Conservation (phyloP, 148 eudicot genomes). For the Persicaria tinctoria region DNA sequence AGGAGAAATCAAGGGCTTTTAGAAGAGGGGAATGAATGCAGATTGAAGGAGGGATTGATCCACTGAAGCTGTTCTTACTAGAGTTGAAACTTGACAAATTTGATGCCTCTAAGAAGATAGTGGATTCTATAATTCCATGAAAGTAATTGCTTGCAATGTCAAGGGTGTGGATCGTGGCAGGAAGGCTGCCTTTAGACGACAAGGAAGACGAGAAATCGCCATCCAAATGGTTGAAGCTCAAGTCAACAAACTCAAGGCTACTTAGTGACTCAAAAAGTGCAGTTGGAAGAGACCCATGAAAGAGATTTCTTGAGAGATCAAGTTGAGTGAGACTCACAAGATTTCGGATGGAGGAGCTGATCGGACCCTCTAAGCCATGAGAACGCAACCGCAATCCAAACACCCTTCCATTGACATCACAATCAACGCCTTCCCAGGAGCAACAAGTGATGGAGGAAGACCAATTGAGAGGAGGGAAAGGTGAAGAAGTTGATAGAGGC, state of each 20-base stretch:
- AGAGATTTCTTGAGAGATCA: slow-evolving; percentile 52
- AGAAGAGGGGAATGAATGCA: slow-evolving; percentile 40
- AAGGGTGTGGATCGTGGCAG: slow-evolving; percentile 28
- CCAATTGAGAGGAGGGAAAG: slow-evolving; percentile 44
- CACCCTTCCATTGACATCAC: slow-evolving; percentile 42
- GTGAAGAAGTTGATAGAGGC: slow-evolving; percentile 18
- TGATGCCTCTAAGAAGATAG: slow-evolving; percentile 27
- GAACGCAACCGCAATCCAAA: slow-evolving; percentile 39
- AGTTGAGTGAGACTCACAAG: slow-evolving; percentile 49
- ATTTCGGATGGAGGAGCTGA: slow-evolving; percentile 34
- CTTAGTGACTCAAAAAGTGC: slow-evolving; percentile 48
- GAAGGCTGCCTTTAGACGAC: slow-evolving; percentile 28
- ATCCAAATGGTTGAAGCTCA: slow-evolving; percentile 49
- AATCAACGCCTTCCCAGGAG: slow-evolving; percentile 64
- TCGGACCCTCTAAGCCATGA: slow-evolving; percentile 40
- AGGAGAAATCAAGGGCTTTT: slow-evolving; percentile 51
- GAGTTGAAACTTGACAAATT: slow-evolving; percentile 48
- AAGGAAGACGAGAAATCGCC: slow-evolving; percentile 33
- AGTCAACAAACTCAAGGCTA: slow-evolving; percentile 43
- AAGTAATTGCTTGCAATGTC: slow-evolving; percentile 60
- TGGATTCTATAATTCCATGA: slow-evolving; percentile 36
- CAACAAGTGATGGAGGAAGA: slow-evolving; percentile 47
- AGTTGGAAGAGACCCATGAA: slow-evolving; percentile 55
- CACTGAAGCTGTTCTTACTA: slow-evolving; percentile 53
- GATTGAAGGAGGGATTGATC: slow-evolving; percentile 43